Evolutionary conservation across 371 early-diverging fungal species (phyloP).

Genomic region (Mucor saturninus): DNA sequence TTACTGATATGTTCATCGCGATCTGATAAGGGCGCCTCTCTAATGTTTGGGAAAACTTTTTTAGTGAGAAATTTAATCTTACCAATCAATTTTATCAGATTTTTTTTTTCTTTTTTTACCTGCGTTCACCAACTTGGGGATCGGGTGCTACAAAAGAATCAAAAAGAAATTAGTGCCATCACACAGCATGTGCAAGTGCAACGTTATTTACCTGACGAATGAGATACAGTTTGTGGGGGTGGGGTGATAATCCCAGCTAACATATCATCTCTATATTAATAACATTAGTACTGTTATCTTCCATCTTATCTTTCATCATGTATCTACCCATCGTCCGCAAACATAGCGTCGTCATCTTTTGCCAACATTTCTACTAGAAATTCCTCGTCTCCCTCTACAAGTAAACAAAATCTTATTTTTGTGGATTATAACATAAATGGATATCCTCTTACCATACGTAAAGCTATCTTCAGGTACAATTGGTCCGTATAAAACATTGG

Average conservation of each 20-base stretch:
- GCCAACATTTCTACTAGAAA: conserved; percentile 1
- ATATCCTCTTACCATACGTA: conserved; percentile 17
- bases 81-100: conserved; percentile 6
- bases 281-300: not conserved
- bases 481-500: not conserved
- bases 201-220: not conserved
- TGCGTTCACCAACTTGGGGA: not conserved
- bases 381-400: conserved; percentile 6
- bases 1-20: not conserved
- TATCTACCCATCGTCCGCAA: not conserved
- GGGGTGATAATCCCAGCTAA: not conserved
- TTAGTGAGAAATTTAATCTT: not conserved
- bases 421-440: not conserved
- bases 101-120: conserved; percentile 13
- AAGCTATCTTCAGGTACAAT: conserved; percentile 29
- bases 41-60: not conserved
- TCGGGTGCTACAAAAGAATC: conserved; percentile 1
- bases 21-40: conserved; percentile 5
- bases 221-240: not conserved
- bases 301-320: not conserved
- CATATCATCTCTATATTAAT: not conserved
- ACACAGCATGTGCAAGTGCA: not conserved
- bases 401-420: not conserved
- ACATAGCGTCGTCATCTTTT: not conserved
- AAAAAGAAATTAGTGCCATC: not conserved